Evolutionary conservation across 768 basidiomycete genomes (phyloP).

Genomic region (Serendipita vermifera): DNA sequence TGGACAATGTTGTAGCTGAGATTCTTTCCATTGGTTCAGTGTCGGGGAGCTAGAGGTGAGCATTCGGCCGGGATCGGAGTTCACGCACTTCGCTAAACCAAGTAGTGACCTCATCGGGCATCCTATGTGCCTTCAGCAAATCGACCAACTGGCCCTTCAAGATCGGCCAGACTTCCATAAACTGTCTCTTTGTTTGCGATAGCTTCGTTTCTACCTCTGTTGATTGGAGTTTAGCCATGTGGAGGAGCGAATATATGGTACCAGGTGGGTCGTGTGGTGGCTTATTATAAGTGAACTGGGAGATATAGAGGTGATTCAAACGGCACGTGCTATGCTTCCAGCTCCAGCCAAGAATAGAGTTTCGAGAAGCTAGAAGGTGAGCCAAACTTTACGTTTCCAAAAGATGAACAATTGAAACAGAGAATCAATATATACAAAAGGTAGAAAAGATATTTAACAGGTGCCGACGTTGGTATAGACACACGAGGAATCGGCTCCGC

Average conservation of each 20-base stretch:
- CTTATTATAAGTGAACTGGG: too few relatives aligned
- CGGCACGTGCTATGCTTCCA: too few relatives aligned
- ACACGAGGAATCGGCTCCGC: neutral
- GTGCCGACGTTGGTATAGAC: neutral
- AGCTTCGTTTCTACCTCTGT: neutral
- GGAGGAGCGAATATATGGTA: too few relatives aligned
- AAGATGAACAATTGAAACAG: too few relatives aligned
- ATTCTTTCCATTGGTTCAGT: slow-evolving; percentile 36
- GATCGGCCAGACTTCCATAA: slow-evolving; percentile 56
- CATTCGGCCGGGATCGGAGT: neutral
- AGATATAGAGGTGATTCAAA: too few relatives aligned
- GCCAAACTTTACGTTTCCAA: too few relatives aligned
- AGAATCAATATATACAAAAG: too few relatives aligned
- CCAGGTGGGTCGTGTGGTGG: too few relatives aligned
- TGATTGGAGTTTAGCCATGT: too few relatives aligned
- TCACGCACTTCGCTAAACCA: slow-evolving; percentile 70
- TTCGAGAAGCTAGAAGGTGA: too few relatives aligned
- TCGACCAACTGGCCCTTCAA: slow-evolving; percentile 69
- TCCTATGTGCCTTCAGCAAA: slow-evolving; percentile 51
- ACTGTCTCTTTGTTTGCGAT: slow-evolving; percentile 27
- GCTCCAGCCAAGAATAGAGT: too few relatives aligned
- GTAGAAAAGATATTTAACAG: too few relatives aligned
- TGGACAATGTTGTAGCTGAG: slow-evolving; percentile 88
- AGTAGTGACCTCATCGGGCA: slow-evolving; percentile 71
- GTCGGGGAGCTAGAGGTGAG: neutral